Base-by-base conservation (phyloP, 192 early-diverging fungal species). In the Backusella liffmaniae region DNA sequence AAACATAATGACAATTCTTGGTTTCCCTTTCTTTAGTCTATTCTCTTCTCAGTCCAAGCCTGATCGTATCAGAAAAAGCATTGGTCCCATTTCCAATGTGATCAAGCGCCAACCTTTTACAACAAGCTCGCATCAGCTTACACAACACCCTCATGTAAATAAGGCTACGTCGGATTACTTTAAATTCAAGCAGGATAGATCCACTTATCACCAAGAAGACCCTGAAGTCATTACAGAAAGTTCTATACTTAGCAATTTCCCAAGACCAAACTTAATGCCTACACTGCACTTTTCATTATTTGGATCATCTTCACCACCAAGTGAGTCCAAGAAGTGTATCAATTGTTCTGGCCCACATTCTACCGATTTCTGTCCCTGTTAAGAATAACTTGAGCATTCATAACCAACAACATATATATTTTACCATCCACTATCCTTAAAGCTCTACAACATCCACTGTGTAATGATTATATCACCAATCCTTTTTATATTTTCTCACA, bases 291-390 rank as follows among this genome's bases (percentile, higher is more conserved):
- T 74, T 53, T 75, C 75, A 21, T 35, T 67, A 8, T 34, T 77
- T 6, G 72, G 67, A 32, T 65, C 46, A 49, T n/a, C 46, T n/a
- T 49, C 46, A 56, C 34, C 42, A 71, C 21, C 65, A 34, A 62
- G 12, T 23, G 26, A 62, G 26, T 62, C 56, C 29, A 62, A 62
- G 26, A 71, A 59, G 32, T 83, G 82, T 35, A 49, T 23, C 32
- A 79, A 80, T 62, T 83, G 82, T 44, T 72, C 82, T 73, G 82
- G 82, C 32, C 82, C 82, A 66, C 82, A 83, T 65, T 68, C 75
- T 15, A 77, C 82, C 30, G 79, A 80, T 15, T 83, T 80, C 32
- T 83, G 82, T 49, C 82, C 82, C 30, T 83, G 82, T 62, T 83
- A 66, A 76, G 10, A 26, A 0, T 12, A 59, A 59, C 23, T 9